A percentile compares a stretch with the other conserved stretches of the same genome.
These are phyloP conservation scores for Nakazawaea pomicola DNA, from an alignment of 805 yeast species.

Conservation along the genomic window DNA sequence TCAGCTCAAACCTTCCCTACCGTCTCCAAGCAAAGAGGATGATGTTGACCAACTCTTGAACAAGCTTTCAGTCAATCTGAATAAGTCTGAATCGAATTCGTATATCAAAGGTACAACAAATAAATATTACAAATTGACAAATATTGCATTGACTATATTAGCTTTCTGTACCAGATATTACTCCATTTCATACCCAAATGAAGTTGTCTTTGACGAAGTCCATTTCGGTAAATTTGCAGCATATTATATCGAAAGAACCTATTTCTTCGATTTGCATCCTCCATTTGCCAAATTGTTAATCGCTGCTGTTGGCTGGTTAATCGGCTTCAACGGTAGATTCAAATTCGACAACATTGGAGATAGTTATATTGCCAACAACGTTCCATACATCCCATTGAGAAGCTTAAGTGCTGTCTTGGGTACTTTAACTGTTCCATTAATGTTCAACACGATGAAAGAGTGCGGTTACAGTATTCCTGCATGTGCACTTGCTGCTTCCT, in stretches of 20 bases:
- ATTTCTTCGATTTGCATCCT: slow-evolving; percentile 95
- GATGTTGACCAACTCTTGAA: no score
- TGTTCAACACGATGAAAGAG: slow-evolving; percentile 83
- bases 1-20: no score
- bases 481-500: slow-evolving; percentile 65
- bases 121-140: slow-evolving; percentile 28
- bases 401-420: slow-evolving; percentile 78
- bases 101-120: slow-evolving; percentile 21
- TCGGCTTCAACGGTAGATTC: slow-evolving; percentile 89
- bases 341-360: slow-evolving; percentile 90
- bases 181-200: slow-evolving; percentile 57
- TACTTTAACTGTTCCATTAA: slow-evolving; percentile 72
- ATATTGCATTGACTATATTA: slow-evolving; percentile 32
- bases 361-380: slow-evolving; percentile 68
- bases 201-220: slow-evolving; percentile 83
- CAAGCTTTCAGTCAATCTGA: no score
- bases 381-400: slow-evolving; percentile 84
- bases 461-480: slow-evolving; percentile 76
- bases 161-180: slow-evolving; percentile 56
- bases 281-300: slow-evolving; percentile 94
- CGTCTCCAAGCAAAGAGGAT: no score
- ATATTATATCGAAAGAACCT: slow-evolving; percentile 82
- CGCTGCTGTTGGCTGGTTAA: slow-evolving; percentile 83
- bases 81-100: slow-evolving; percentile 13
- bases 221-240: slow-evolving; percentile 86